Base-by-base conservation (phyloP, 257 asterid species). In the Scutellaria minor region DNA sequence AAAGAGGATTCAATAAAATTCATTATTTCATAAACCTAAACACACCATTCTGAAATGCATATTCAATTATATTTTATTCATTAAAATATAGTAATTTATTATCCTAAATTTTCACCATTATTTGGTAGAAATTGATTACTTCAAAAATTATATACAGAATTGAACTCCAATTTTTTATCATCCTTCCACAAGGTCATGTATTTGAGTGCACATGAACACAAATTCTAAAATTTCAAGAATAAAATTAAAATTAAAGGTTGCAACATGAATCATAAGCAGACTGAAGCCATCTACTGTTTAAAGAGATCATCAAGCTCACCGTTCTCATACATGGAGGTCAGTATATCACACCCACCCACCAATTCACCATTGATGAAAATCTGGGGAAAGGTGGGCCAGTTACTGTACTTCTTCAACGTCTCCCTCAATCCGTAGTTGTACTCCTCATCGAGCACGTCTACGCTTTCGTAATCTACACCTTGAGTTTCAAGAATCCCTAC, bases 381-480 rank as follows among this genome's bases (percentile, higher is more conserved):
- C 87, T 91, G 97, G 5, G 99, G 99, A 60, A 94, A 89, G 4
- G 99, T 91, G 12, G 97, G 97, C 99, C 99, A 94, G 75, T 70
- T 89, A 66, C 97, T 94, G 70, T 94, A 94, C 67, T 78, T 85
- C 88, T 94, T 94, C 81, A 94, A 70, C 5, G 96, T 82, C 81
- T 94, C 97, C 87, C 95, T 89, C 82, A 94, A 71, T 6, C 97
- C 97, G 13, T 24, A 4, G 77, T 94, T 94, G 70, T 86, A 74
- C 63, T 91, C 96, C 47, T 91, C 99, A 72, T 91, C 99, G 5
- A 94, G 89, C 72, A 94, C 99, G 68, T 94, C 97, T 0, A 94
- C 73, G 4, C 95, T 94, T 77, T 91, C 99, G 64, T 94, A 94
- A 6, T 94, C 97, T 10, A 91, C 81, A 7, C 93, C 97, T 67